These are phyloP conservation scores for Sporisorium exsertum DNA, from an alignment of 1,284 basidiomycete species.

Conservation along the genomic window DNA sequence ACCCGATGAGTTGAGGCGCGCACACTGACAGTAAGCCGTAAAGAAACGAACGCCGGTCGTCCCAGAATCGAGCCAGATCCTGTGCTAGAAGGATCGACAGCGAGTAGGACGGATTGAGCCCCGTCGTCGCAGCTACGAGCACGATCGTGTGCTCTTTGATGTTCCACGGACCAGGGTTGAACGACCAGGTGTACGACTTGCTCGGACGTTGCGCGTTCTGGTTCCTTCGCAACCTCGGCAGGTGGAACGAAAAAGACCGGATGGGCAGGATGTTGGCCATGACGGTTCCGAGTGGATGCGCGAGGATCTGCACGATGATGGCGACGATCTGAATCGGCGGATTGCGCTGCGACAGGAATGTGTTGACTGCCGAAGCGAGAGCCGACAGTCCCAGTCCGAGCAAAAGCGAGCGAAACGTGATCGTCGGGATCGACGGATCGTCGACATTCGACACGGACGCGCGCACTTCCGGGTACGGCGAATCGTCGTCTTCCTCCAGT, in stretches of 20 bases:
- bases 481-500: constrained; percentile 56
- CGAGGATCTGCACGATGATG: constrained; percentile 54
- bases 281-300: constrained; percentile 54
- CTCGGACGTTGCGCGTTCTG: not conserved
- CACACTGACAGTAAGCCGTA: constrained; percentile 70
- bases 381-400: constrained; percentile 55
- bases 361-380: constrained; percentile 58
- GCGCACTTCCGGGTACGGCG: constrained; percentile 63
- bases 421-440: constrained; percentile 58
- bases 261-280: constrained; percentile 53
- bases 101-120: constrained; percentile 62
- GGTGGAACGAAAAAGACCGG: constrained; percentile 26
- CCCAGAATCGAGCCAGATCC: constrained; percentile 67
- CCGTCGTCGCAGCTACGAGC: constrained; percentile 40
- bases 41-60: constrained; percentile 66
- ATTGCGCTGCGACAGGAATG: constrained; percentile 58
- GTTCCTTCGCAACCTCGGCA: constrained; percentile 7
- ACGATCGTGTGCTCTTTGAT: constrained; percentile 66
- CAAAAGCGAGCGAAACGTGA: constrained; percentile 60
- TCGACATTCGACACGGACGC: constrained; percentile 64
- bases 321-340: constrained; percentile 58
- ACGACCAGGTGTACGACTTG: constrained; percentile 21
- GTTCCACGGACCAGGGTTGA: constrained; percentile 65
- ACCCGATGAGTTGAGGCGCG: constrained; percentile 70
- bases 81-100: constrained; percentile 75